A percentile compares a stretch with the other conserved stretches of the same genome.
Evolutionary conservation across 495 filamentous ascomycete genomes (phyloP).

Genomic region (Daldinia bambusicola): DNA sequence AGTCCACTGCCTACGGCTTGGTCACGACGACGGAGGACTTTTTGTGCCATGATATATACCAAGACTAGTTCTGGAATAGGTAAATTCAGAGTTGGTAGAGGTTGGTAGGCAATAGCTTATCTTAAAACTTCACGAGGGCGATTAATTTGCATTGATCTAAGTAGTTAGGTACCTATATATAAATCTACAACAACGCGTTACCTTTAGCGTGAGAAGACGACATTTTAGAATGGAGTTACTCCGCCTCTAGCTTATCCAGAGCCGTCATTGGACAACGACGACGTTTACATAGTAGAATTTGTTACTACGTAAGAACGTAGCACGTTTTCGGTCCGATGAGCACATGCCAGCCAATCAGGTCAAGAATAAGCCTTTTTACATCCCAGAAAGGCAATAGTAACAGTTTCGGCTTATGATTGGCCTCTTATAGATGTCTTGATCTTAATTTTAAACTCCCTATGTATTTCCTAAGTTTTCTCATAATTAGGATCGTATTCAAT

Average conservation of each 20-base stretch:
- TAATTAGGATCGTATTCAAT: too few relatives aligned
- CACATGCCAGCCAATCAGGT: background rate
- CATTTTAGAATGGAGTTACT: slow-evolving; percentile 3
- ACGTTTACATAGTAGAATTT: background rate
- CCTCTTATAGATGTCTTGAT: background rate
- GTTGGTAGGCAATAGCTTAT: too few relatives aligned
- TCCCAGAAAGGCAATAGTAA: background rate
- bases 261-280: background rate
- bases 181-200: background rate
- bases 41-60: slow-evolving; percentile 23
- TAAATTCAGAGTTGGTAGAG: background rate
- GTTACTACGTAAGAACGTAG: background rate
- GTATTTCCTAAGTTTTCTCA: too few relatives aligned
- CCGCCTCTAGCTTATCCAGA: background rate
- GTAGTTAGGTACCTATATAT: background rate
- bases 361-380: background rate
- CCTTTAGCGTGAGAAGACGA: slow-evolving; percentile 2
- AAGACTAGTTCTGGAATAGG: background rate
- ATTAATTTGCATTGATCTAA: background rate
- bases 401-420: background rate
- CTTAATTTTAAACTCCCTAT: too few relatives aligned
- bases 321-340: slow-evolving; percentile 5
- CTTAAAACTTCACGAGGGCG: too few relatives aligned
- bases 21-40: slow-evolving; percentile 36
- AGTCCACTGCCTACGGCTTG: slow-evolving; percentile 32